phyloP scores from a whole-genome alignment of 306 rosid genomes.

The Malus asiatica region DNA sequence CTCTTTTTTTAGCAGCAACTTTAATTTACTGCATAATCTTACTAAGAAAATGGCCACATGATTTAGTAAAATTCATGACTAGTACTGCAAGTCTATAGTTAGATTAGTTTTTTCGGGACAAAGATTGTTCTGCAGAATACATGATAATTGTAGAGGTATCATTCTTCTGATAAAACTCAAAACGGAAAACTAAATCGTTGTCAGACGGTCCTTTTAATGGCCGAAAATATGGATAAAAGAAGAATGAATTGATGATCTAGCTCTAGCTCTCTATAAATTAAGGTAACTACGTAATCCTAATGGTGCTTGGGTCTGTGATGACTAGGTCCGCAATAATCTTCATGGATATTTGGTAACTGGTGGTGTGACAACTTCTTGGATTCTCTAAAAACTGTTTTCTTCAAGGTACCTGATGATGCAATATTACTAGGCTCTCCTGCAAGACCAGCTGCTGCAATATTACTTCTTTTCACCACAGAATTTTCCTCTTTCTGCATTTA shows the following conservation, averaged over 20 bases:
- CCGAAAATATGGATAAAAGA: not conserved
- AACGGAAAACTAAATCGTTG: not conserved
- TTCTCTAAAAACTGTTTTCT: conserved; percentile 44
- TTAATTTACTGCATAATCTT: not conserved
- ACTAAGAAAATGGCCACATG: not conserved
- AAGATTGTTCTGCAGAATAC: conserved; percentile 1
- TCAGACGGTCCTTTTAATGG: not conserved
- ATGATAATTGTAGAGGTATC: conserved; percentile 6
- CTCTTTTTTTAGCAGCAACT: not conserved
- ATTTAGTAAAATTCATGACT: not conserved
- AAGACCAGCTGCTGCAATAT: not conserved
- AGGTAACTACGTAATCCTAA: conserved; percentile 14
- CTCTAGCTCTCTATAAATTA: not conserved
- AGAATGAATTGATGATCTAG: not conserved
- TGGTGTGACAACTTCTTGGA: conserved; percentile 48
- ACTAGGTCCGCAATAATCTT: conserved; percentile 75
- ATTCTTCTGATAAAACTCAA: not conserved
- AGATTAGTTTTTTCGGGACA: conserved; percentile 3
- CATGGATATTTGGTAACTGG: conserved; percentile 54
- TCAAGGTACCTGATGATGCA: conserved; percentile 51
- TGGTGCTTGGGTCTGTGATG: conserved; percentile 52
- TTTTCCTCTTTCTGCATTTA: conserved; percentile 32
- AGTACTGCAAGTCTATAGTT: not conserved
- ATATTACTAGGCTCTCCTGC: conserved; percentile 12
- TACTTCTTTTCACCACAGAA: conserved; percentile 15